Evolutionary conservation across 2,329 filamentous ascomycete genomes (phyloP).

Genomic region (Pestalotiopsis sp.): DNA sequence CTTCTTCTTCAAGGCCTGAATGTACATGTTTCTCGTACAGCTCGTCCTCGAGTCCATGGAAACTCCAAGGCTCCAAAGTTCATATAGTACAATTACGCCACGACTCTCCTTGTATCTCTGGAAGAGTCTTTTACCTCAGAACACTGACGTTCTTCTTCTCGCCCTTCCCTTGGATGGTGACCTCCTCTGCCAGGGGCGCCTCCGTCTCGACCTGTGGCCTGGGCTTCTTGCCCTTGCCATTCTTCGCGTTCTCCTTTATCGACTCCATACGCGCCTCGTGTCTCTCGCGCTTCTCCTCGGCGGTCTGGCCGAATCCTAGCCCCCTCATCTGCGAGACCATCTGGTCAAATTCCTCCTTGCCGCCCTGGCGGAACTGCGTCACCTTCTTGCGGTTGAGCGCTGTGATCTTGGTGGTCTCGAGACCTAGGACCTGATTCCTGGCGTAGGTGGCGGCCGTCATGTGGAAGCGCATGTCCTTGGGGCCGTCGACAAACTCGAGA

Average conservation of each 20-base stretch:
- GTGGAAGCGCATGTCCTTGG: slow-evolving; percentile 90
- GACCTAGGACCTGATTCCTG: slow-evolving; percentile 58
- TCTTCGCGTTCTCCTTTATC: slow-evolving; percentile 1
- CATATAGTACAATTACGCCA: slow-evolving; percentile 14
- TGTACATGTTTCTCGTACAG: slow-evolving; percentile 17
- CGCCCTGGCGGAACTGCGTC: slow-evolving; percentile 71
- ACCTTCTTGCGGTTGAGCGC: slow-evolving; percentile 81
- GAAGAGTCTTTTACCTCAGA: neutral
- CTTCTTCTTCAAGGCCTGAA: neutral
- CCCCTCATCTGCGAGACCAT: slow-evolving; percentile 53
- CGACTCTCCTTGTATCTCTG: neutral
- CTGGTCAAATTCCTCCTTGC: slow-evolving; percentile 68
- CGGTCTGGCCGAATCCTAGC: slow-evolving; percentile 24
- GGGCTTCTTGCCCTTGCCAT: neutral
- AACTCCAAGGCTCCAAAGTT: neutral
- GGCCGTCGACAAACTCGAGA: slow-evolving; percentile 92
- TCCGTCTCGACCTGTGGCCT: neutral
- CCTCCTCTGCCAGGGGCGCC: neutral
- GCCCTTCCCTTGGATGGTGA: slow-evolving; percentile 3
- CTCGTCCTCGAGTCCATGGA: neutral
- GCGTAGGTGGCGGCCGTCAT: slow-evolving; percentile 88
- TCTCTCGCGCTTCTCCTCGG: slow-evolving; percentile 9
- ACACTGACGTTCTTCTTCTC: slow-evolving; percentile 12
- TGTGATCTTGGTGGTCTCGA: slow-evolving; percentile 71
- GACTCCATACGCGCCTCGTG: neutral